These are phyloP conservation scores for Tillandsia leiboldiana DNA, from an alignment of 176 grass and related monocot species.

Conservation along the genomic window DNA sequence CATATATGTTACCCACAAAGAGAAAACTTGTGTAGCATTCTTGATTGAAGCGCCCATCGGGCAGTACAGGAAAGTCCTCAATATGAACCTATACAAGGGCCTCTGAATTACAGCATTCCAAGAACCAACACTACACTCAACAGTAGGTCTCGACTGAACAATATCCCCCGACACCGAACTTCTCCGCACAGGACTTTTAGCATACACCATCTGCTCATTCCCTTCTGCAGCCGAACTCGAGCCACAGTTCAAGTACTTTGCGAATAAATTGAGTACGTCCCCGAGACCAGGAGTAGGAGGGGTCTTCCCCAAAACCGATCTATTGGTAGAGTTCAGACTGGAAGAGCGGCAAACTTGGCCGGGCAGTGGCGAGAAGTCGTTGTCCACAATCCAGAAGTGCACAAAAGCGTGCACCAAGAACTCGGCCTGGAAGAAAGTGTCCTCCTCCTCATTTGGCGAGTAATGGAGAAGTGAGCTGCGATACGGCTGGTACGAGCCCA, in stretches of 20 bases:
- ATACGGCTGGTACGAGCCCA: constrained; percentile 17
- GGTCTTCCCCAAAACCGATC: constrained; percentile 17
- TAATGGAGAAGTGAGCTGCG: constrained; percentile 35
- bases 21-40: constrained; percentile 52
- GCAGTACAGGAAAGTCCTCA: constrained; percentile 77
- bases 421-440: constrained; percentile 38
- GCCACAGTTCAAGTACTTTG: constrained; percentile 46
- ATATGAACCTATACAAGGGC: constrained; percentile 68
- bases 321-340: constrained; percentile 17
- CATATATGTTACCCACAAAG: constrained; percentile 70
- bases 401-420: constrained; percentile 55
- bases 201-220: constrained; percentile 15
- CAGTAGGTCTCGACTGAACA: background rate
- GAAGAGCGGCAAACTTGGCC: constrained; percentile 23
- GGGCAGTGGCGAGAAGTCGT: constrained; percentile 70
- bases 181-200: constrained; percentile 22
- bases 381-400: constrained; percentile 85
- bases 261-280: constrained; percentile 50
- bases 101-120: constrained; percentile 63
- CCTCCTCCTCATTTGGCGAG: constrained; percentile 9
- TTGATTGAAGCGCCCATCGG: constrained; percentile 43
- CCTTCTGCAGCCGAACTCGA: constrained; percentile 3
- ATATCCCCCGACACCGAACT: constrained; percentile 20
- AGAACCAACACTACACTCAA: constrained; percentile 24
- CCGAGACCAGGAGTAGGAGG: constrained; percentile 58